Evolutionary conservation across 2,329 filamentous ascomycete species (phyloP), one percentile per base, ranked within the genome.

Genomic region (Ambrosiella beaveri): DNA sequence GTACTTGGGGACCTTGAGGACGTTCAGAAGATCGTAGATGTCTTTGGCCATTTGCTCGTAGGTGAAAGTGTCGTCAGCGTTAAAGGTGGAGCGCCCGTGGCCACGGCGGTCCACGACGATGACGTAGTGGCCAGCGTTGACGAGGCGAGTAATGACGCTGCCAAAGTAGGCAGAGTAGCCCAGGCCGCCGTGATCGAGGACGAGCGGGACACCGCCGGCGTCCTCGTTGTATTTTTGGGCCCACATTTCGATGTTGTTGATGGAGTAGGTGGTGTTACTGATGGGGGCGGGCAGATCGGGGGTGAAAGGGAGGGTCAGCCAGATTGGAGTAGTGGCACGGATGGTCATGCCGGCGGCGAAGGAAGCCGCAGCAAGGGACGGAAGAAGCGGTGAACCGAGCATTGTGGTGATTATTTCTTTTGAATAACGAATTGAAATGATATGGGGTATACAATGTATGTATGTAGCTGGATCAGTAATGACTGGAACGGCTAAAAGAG

Each of bases 161-260:
- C 66, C 70, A 51, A 71, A 72, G 60, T 72, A 72, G 9, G 69
- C 69, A 9, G 69, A 72, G 64, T 71, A 71, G 27, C 70, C 70
- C 36, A 73, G 67, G 27, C 71, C 71, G 38, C 70, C 70, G 62
- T 71, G 68, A 49, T 70, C 64, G 58, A 73, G 63, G 58, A 73
- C 67, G 2, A 73, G 65, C 5, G 71, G 70, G 0, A 65, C 62
- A 12, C 65, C 64, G 40, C 65, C 65, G 2, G 66, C 64, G 7
- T 64, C 52, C 37, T 69, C 65, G 57, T 71, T 72, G 65, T 72
- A 73, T 62, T 70, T 67, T 60, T 71, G 70, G 63, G 65, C 68
- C 71, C 71, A 73, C 17, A 73, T 67, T 7, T 70, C 63, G 8
- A 68, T 71, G 45, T 68, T 67, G 59, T 72, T 71, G 62, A 71